Conservation (phyloP, 805 yeast species). For the Wickerhamomyces bovis region DNA sequence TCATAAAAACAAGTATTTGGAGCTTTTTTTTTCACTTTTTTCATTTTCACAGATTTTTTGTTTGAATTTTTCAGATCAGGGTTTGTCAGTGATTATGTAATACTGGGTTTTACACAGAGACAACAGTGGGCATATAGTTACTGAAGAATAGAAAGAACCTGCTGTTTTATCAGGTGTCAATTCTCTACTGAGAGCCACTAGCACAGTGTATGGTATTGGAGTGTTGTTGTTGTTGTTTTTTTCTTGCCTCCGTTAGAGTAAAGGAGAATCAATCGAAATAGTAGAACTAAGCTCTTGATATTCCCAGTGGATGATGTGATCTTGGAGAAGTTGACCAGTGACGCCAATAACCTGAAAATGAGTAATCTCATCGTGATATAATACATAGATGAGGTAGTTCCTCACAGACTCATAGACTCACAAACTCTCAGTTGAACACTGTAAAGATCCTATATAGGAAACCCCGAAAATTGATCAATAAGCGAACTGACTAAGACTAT, state of each 20-base stretch:
- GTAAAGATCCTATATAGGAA: neutral
- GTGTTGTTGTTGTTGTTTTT: no score
- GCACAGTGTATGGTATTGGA: slow-evolving; percentile 40
- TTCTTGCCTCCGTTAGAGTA: no score
- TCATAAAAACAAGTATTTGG: neutral
- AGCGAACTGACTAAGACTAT: neutral
- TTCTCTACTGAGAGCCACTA: slow-evolving; percentile 36
- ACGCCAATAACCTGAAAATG: slow-evolving; percentile 1
- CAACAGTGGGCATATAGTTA: no score
- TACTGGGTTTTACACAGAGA: no score
- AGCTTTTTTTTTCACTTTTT: neutral
- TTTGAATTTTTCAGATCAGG: neutral
- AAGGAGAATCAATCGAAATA: no score
- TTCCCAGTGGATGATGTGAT: neutral
- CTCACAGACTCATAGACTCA: no score
- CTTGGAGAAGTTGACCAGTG: neutral
- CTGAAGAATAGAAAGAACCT: no score
- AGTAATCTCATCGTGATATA: neutral
- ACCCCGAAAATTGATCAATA: neutral
- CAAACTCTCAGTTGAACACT: neutral
- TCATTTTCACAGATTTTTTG: neutral
- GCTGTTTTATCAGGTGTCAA: slow-evolving; percentile 41
- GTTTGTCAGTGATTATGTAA: neutral
- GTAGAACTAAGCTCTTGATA: slow-evolving; percentile 9
- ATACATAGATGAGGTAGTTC: no score